Conservation (phyloP, 345 rosid genomes). For the Brassica nigra region DNA sequence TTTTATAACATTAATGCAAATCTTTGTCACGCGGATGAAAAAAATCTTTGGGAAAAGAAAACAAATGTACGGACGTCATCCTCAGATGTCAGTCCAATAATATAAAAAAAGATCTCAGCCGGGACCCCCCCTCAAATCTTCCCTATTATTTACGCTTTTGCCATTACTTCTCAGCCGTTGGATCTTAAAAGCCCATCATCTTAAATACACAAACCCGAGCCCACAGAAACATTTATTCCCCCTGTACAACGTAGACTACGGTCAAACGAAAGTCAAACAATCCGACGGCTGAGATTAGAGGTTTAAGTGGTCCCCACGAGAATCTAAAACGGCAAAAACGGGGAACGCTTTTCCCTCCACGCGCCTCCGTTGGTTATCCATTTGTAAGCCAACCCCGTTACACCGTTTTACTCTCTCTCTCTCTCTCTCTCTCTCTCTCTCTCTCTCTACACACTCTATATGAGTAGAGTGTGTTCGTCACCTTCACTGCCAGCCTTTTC, state of each 20-base stretch:
- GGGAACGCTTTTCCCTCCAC: constrained; percentile 25
- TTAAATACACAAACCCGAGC: neutral
- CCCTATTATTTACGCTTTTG: constrained; percentile 10
- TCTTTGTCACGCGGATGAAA: constrained; percentile 4
- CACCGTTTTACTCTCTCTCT: constrained; percentile 27
- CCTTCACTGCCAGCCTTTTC: constrained; percentile 40
- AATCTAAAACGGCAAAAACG: constrained; percentile 22
- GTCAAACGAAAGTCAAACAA: constrained; percentile 6
- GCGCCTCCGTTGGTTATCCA: constrained; percentile 42
- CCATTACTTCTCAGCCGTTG: constrained; percentile 17
- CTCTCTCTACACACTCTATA: constrained; percentile 3
- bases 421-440: too few species aligned
- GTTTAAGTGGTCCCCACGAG: constrained; percentile 17
- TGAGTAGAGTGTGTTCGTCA: constrained; percentile 39
- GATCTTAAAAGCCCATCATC: constrained; percentile 3
- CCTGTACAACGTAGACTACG: neutral
- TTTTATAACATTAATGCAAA: neutral
- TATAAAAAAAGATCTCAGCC: neutral
- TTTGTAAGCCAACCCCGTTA: constrained; percentile 29
- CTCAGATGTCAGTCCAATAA: constrained; percentile 18
- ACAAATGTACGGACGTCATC: constrained; percentile 34
- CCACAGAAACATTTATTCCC: neutral
- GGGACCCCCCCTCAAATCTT: constrained; percentile 15
- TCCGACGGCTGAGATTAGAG: constrained; percentile 29
- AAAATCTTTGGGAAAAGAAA: constrained; percentile 27